Evolutionary conservation across 495 filamentous ascomycete species (phyloP).

Genomic region (Daldinia decipiens): DNA sequence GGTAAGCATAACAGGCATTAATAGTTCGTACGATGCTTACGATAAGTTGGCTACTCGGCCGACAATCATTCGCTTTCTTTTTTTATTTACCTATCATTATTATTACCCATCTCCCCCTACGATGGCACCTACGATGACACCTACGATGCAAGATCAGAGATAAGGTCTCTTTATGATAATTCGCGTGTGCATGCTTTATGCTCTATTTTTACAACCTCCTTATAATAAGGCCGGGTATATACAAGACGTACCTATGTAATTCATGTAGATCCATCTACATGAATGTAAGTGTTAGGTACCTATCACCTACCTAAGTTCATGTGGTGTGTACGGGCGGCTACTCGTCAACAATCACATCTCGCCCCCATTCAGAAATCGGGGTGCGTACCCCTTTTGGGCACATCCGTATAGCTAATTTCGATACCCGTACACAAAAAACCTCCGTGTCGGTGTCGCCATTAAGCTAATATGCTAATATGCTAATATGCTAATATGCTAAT

Average conservation of each 20-base stretch:
- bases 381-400: constrained; percentile 39
- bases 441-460: constrained; percentile 12
- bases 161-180: constrained; percentile 4
- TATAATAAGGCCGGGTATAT: constrained; percentile 25
- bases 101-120: constrained; percentile 16
- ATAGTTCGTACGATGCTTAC: too few relatives aligned
- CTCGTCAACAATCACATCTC: constrained; percentile 33
- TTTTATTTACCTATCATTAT: neutral
- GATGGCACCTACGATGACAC: constrained; percentile 9
- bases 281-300: neutral
- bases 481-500: neutral
- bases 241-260: neutral
- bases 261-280: neutral
- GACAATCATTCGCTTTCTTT: constrained; percentile 26
- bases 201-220: constrained; percentile 31
- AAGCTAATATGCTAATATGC: neutral
- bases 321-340: constrained; percentile 30
- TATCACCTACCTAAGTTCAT: too few relatives aligned
- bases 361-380: constrained; percentile 37
- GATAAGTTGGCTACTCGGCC: constrained; percentile 13
- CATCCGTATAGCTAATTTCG: constrained; percentile 35
- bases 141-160: constrained; percentile 24
- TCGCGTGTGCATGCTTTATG: neutral
- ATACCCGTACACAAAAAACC: constrained; percentile 27
- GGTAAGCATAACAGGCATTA: neutral